Evolutionary conservation across 2,329 filamentous ascomycete species (phyloP).

Genomic region (Beauveria asiatica): DNA sequence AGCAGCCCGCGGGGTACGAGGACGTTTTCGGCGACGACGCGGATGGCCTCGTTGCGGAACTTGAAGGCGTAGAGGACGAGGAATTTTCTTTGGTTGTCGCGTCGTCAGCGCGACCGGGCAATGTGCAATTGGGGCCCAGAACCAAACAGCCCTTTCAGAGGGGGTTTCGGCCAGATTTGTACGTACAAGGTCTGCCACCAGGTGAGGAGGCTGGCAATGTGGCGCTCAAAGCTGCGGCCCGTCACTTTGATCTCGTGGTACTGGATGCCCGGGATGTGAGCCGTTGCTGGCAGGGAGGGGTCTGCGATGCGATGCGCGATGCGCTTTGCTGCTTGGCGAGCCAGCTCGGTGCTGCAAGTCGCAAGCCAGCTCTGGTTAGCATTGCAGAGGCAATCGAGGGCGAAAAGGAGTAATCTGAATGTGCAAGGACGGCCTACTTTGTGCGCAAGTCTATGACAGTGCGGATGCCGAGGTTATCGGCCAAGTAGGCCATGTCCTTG

Average conservation of each 20-base stretch:
- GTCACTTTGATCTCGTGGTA: constrained; percentile 68
- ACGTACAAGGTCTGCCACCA: constrained; percentile 57
- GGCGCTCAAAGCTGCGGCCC: constrained; percentile 59
- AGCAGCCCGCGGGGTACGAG: constrained; percentile 65
- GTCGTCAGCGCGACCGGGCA: too few relatives aligned
- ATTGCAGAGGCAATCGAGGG: neutral
- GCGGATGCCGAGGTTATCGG: constrained; percentile 52
- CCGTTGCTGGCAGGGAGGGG: constrained; percentile 45
- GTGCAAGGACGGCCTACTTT: constrained; percentile 40
- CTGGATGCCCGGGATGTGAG: constrained; percentile 53
- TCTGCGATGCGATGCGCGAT: constrained; percentile 29
- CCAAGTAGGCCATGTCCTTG: constrained; percentile 52
- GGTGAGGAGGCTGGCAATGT: constrained; percentile 58
- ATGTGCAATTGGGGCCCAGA: too few relatives aligned
- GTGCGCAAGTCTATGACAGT: constrained; percentile 75
- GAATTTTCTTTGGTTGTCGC: constrained; percentile 27
- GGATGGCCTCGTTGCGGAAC: constrained; percentile 60
- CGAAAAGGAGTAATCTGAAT: neutral
- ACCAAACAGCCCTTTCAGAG: too few relatives aligned
- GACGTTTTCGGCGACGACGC: constrained; percentile 59
- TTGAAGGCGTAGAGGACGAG: constrained; percentile 55
- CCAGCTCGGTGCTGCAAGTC: constrained; percentile 57
- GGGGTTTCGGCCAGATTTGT: neutral
- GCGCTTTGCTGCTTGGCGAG: constrained; percentile 57
- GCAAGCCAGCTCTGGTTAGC: neutral